These are phyloP conservation scores for Incumbomyces lentus DNA, from an alignment of 2,329 filamentous ascomycete genomes.

Conservation along the genomic window DNA sequence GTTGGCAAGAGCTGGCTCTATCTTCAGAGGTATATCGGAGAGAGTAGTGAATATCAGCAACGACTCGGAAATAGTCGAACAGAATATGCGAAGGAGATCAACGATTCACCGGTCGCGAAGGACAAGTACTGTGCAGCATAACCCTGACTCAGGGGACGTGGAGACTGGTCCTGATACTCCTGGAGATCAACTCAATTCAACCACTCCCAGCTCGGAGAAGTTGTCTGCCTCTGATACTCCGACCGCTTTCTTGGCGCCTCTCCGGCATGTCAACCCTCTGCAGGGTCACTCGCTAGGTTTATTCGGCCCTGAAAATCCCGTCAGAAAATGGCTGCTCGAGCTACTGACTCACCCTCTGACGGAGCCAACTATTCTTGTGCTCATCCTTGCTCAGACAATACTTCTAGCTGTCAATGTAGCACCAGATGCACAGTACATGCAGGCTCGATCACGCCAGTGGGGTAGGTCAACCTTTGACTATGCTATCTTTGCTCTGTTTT, in stretches of 20 bases:
- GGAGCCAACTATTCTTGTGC: slow-evolving; percentile 72
- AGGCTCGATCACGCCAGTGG: slow-evolving; percentile 54
- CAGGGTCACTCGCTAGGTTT: slow-evolving; percentile 78
- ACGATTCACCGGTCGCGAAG: slow-evolving; percentile 14
- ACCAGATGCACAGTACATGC: slow-evolving; percentile 52
- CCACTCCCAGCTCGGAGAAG: slow-evolving; percentile 11
- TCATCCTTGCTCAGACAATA: slow-evolving; percentile 81
- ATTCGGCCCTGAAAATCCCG: slow-evolving; percentile 64
- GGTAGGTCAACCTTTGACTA: slow-evolving; percentile 60
- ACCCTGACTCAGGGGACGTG: slow-evolving; percentile 1
- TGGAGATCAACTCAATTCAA: not conserved
- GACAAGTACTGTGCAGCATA: slow-evolving; percentile 7
- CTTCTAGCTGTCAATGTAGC: slow-evolving; percentile 78
- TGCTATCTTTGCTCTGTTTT: slow-evolving; percentile 70
- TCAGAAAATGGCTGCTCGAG: slow-evolving; percentile 69
- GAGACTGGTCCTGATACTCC: slow-evolving; percentile 9
- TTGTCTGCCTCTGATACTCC: slow-evolving; percentile 22
- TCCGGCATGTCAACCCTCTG: slow-evolving; percentile 55
- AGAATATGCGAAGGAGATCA: slow-evolving; percentile 53
- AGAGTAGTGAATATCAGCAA: slow-evolving; percentile 96
- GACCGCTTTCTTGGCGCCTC: slow-evolving; percentile 9
- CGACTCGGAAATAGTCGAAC: slow-evolving; percentile 73
- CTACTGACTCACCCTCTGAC: slow-evolving; percentile 75
- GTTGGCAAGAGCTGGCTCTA: slow-evolving; percentile 59
- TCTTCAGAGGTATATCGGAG: slow-evolving; percentile 82